phyloP scores from a whole-genome alignment of 2,329 filamentous ascomycete genomes.

The Curvularia spicifera region DNA sequence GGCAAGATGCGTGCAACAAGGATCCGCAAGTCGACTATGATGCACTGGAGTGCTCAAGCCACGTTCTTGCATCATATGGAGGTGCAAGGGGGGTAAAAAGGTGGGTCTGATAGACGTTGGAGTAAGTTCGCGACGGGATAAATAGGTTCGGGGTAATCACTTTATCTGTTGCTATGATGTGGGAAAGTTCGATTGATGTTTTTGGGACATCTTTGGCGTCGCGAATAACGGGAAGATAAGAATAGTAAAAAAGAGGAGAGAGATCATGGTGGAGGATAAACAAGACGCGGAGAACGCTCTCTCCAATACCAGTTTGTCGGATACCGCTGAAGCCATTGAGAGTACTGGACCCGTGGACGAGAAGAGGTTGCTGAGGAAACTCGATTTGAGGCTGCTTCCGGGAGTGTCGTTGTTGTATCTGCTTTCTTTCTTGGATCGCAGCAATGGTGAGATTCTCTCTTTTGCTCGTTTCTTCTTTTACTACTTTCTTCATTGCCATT shows the following conservation, averaged over 20 bases:
- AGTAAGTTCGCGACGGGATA: neutral
- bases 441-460: slow-evolving; percentile 35
- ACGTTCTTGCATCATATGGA: slow-evolving; percentile 44
- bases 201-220: neutral
- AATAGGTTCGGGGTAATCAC: neutral
- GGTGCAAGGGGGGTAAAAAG: neutral
- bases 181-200: neutral
- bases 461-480: neutral
- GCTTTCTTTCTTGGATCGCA: slow-evolving; percentile 47
- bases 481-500: neutral
- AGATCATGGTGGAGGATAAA: slow-evolving; percentile 23
- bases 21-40: slow-evolving; percentile 13
- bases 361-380: slow-evolving; percentile 64
- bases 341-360: slow-evolving; percentile 56
- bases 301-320: slow-evolving; percentile 34
- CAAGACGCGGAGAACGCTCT: slow-evolving; percentile 21
- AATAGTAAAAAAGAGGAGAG: neutral
- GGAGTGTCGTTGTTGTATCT: slow-evolving; percentile 53
- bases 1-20: slow-evolving; percentile 2
- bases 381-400: slow-evolving; percentile 52
- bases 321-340: slow-evolving; percentile 32
- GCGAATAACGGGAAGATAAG: neutral
- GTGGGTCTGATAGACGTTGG: neutral
- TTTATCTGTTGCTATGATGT: neutral
- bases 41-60: slow-evolving; percentile 20